Base-by-base conservation (phyloP, 176 grass and related monocot genomes). In the Aegilops longissima region DNA sequence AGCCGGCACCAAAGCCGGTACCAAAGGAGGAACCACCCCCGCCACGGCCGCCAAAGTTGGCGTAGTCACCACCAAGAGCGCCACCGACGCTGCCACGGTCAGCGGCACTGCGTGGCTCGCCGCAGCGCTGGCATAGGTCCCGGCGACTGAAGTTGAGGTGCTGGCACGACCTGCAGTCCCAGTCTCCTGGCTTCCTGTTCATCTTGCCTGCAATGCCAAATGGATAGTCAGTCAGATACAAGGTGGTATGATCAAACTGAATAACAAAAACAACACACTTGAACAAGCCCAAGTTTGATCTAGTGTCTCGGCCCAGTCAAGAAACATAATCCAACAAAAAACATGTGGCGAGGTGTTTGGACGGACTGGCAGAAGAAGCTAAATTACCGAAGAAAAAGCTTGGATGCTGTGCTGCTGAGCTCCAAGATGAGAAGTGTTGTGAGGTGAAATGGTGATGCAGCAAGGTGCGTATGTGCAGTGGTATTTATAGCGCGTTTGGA, bases 171-270 rank as follows among this genome's bases (percentile, higher is more conserved):
- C 97, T 89, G 92, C 97, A 98, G 88, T 96, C 90, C 97, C 97
- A 98, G 83, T 98, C 97, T 88, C 97, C 97, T 40, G 92, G 97
- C 87, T 98, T 98, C 92, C 92, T 98, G 88, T 96, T 98, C 92
- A 96, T 98, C 83, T 91, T 92, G 73, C 80, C 90, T 92, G 85
- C 58, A 76, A 87, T 24, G 31, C 42, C 13, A 84, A 74, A 80
- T 25, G 29, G 5, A 65, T 63, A 67, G 61, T 61, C 65, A 70
- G 38, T 61, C 66, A 77, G 38, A 63, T 45, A 78, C 11, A 84
- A 24, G 47, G 16, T 12, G n/a, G 39, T 47, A 73, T 23, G 1
- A 80, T 52, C 62, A 74, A 45, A 80, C 68, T 63, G 2, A 75
- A 52, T 12, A 87, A n/a, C 52, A 45, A 82, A 51, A 82, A 61